Base-by-base conservation (phyloP, 495 filamentous ascomycete species). In the Xylaria palmicola region DNA sequence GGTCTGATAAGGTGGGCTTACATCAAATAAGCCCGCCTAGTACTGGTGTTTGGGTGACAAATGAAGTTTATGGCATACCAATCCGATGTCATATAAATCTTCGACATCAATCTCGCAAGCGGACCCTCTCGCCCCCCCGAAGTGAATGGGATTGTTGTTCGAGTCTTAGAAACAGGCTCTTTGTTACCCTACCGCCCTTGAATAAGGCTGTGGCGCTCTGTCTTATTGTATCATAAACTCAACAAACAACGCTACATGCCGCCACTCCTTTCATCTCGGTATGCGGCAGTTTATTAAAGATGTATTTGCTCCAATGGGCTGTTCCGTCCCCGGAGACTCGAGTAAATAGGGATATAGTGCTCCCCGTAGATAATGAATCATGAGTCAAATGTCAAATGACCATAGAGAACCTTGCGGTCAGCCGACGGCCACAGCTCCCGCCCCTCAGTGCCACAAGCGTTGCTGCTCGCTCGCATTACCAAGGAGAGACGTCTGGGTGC, bases 1-100 rank as follows among this genome's bases (percentile, higher is more conserved):
- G 27, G 56, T 22, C 48, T 70, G 24, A 51, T 45, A n/a, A 63
- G 26, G 27, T 36, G 62, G 5, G 56, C 32, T n/a, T 64, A 59
- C 22, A 59, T 53, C 9, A 65, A 62, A 36, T 65, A 22, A 60
- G 30, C 7, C 1, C 13, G 13, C 3, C 9, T 26, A 8, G 7
- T 13, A 10, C 12, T 40, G 4, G 3, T 4, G 37, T 15, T 3
- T 5, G 3, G 3, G 10, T 4, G n/a, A 40, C 37, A 40, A 15
- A 15, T 15, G 3, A 3, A 4, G 32, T 24, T 52, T 17, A 12
- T 37, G 5, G 2, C 15, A n/a, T 22, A 6, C 12, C 9, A 6
- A 36, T 29, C 8, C 1, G 12, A 30, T 30, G 19, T n/a, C n/a
- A n/a, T n/a, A n/a, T n/a, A n/a, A n/a, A n/a, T n/a, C n/a, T n/a